Evolutionary conservation across 192 early-diverging fungal species (phyloP).

Genomic region (Linnemannia elongata): DNA sequence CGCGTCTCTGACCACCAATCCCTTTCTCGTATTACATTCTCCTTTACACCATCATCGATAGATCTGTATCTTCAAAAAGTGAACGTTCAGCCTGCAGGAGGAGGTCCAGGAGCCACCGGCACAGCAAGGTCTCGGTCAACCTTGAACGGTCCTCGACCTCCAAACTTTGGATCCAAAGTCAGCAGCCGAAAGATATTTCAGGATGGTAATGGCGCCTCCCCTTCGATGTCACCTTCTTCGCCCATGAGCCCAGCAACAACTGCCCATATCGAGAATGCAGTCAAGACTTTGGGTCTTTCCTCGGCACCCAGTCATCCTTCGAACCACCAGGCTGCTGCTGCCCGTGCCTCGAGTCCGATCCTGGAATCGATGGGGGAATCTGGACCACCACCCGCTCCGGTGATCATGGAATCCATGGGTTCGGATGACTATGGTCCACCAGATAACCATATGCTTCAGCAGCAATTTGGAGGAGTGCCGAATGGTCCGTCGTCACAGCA

Average conservation of each 20-base stretch:
- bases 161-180: constrained; percentile 39
- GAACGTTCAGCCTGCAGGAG: constrained; percentile 18
- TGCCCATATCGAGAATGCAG: constrained; percentile 29
- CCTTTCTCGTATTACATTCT: neutral
- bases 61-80: constrained; percentile 53
- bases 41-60: neutral
- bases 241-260: constrained; percentile 8
- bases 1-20: neutral
- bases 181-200: constrained; percentile 48
- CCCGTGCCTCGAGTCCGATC: constrained; percentile 21
- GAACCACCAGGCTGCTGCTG: neutral
- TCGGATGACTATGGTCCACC: constrained; percentile 26
- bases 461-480: neutral
- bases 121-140: constrained; percentile 43
- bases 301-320: constrained; percentile 2
- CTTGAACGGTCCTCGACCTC: constrained; percentile 42
- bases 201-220: neutral
- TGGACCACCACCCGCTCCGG: constrained; percentile 2
- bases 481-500: neutral
- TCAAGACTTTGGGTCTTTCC: constrained; percentile 33
- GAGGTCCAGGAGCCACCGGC: constrained; percentile 27
- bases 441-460: neutral
- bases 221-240: constrained; percentile 8
- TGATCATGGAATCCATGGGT: constrained; percentile 54
- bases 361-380: constrained; percentile 52